Percentiles rank a stretch among this genome's conserved stretches.
Conservation (phyloP, 2,329 filamentous ascomycete genomes). For the Pezizomycotina sp. region DNA sequence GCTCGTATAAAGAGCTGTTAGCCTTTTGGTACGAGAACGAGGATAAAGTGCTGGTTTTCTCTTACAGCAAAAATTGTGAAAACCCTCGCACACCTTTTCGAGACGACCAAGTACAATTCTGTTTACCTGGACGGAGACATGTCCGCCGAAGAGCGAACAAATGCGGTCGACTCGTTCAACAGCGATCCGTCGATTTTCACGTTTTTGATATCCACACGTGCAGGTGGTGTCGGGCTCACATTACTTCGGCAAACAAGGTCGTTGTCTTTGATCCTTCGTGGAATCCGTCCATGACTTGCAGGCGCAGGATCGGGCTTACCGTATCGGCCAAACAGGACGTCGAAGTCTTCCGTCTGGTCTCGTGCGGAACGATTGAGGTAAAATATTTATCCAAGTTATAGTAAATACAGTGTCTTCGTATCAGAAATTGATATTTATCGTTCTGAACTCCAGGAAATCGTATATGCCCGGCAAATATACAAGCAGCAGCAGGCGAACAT, state of each 20-base stretch:
- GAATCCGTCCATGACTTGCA: slow-evolving; percentile 95
- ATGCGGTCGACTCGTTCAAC: slow-evolving; percentile 80
- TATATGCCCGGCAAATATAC: slow-evolving; percentile 94
- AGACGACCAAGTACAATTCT: slow-evolving; percentile 74
- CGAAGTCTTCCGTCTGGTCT: slow-evolving; percentile 84
- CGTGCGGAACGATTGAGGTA: slow-evolving; percentile 85
- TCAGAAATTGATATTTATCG: too few species aligned
- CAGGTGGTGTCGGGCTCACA: slow-evolving; percentile 84
- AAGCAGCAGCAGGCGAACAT: slow-evolving; percentile 99
- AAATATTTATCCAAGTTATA: too few species aligned
- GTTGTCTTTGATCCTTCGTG: slow-evolving; percentile 95
- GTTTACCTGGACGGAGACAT: slow-evolving; percentile 80
- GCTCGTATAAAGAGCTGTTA: slow-evolving; percentile 69
- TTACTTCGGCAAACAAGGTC: slow-evolving; percentile 94
- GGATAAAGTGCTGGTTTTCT: slow-evolving; percentile 92
- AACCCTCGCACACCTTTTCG: slow-evolving; percentile 75
- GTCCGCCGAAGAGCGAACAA: slow-evolving; percentile 60
- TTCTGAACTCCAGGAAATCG: too few species aligned
- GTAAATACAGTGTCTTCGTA: too few species aligned
- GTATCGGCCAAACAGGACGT: slow-evolving; percentile 86
- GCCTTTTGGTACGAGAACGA: slow-evolving; percentile 78
- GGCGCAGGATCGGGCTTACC: slow-evolving; percentile 88
- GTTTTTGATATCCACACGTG: slow-evolving; percentile 86
- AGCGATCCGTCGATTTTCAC: slow-evolving; percentile 74
- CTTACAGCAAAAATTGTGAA: slow-evolving; percentile 72